Evolutionary conservation across 78 protist genomes (phyloP), one percentile per base, ranked within the genome.

Genomic region (Dictyostelium firmibasis): DNA sequence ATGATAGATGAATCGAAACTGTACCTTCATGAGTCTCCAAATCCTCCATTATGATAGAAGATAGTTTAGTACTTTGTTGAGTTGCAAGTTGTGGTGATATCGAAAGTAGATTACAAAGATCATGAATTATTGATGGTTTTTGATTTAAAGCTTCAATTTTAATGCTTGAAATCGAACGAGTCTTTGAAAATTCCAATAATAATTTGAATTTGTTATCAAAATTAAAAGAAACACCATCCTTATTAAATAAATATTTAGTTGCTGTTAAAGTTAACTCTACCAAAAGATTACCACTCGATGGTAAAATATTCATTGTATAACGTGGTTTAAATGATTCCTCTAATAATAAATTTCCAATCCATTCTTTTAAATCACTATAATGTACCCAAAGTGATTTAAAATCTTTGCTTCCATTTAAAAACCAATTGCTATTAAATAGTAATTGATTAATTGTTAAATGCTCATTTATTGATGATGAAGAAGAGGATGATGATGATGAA

Each of bases 321-420:
- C 81, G 44, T 16, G 93, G 94, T 69, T 81, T 89, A 38, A 89
- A 89, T n/a, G 94, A 79, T 47, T 89, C 94, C 35, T 89, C 94
- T 6, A 89, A 38, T 27, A 89, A 69, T 20, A 89, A 62, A 18
- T 79, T 64, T 43, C 94, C 16, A 50, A 89, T 35, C 94, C 94
- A 89, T 81, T 81, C 87, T 23, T 44, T 31, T 27, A 89, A 7
- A 25, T 67, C 77, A 20, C 25, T 27, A 38, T 69, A 81, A 35
- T 89, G 94, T 16, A 18, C n/a, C 74, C 75, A 89, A 6, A 89
- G 44, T 31, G 60, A n/a, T 50, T 81, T 89, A 16, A 16, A 57
- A 57, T 57, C 67, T 57, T 20, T 57, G 4, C 25, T 57, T 13
- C 25, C 25, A 57, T 57, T 20, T 43, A 87, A 87, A n/a, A 41